Percentiles rank a stretch among this genome's conserved stretches.
These are phyloP conservation scores for Aspergillus hortae DNA, from an alignment of 2,329 filamentous ascomycete species.

Conservation along the genomic window DNA sequence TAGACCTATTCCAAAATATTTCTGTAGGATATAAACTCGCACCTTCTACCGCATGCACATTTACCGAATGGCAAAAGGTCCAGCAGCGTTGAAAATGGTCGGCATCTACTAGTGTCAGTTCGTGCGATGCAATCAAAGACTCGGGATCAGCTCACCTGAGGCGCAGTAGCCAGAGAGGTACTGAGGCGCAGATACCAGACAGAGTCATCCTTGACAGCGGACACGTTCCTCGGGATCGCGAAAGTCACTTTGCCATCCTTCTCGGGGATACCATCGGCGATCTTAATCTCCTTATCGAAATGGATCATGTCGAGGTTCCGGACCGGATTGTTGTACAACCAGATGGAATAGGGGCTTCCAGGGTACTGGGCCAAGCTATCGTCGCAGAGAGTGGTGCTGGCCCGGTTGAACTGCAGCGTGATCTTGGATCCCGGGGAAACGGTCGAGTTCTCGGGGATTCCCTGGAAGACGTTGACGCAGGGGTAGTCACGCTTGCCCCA, in stretches of 20 bases:
- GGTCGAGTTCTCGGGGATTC: conserved; percentile 29
- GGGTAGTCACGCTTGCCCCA: conserved; percentile 34
- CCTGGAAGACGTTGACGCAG: conserved; percentile 32
- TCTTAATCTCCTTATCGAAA: conserved; percentile 19
- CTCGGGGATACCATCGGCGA: conserved; percentile 17
- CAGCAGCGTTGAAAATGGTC: conserved; percentile 24
- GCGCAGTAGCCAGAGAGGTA: conserved; percentile 21
- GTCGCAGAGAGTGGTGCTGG: conserved; percentile 22
- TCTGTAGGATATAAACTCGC: neutral
- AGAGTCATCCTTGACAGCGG: conserved; percentile 21
- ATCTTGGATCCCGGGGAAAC: conserved; percentile 22
- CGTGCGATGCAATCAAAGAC: neutral
- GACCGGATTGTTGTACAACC: conserved; percentile 30
- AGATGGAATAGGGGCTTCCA: conserved; percentile 22
- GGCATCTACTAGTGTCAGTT: conserved; percentile 21
- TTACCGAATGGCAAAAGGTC: conserved; percentile 22
- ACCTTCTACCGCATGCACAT: conserved; percentile 4
- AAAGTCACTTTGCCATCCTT: conserved; percentile 18
- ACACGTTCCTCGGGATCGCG: conserved; percentile 23
- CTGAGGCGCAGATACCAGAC: conserved; percentile 28
- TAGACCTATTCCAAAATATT: too few species aligned
- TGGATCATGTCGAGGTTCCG: conserved; percentile 18
- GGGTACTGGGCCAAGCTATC: conserved; percentile 19
- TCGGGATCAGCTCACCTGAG: conserved; percentile 22
- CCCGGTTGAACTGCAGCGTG: conserved; percentile 26